These are phyloP conservation scores for Penicillium oxalicum DNA, from an alignment of 2,329 filamentous ascomycete species.

Conservation along the genomic window DNA sequence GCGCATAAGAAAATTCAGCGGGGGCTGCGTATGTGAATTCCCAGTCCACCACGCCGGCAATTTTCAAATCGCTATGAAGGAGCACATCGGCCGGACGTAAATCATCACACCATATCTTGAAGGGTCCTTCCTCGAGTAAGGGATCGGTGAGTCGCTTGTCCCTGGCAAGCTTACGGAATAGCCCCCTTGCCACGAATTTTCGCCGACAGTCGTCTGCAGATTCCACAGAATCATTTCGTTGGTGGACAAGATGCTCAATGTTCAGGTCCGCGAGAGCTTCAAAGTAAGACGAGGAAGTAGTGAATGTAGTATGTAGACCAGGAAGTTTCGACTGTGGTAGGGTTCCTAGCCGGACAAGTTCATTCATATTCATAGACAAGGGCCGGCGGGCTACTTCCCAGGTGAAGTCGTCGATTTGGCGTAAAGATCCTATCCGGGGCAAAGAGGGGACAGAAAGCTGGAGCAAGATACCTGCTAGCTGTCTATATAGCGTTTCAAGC, in stretches of 20 bases:
- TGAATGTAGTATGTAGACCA: slow-evolving; percentile 15
- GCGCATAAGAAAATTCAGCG: slow-evolving; percentile 15
- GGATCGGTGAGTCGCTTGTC: slow-evolving; percentile 10
- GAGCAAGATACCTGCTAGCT: no score
- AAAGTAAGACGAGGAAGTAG: slow-evolving; percentile 35
- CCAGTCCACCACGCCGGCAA: slow-evolving; percentile 21
- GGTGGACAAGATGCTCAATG: slow-evolving; percentile 35
- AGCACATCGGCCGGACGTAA: slow-evolving; percentile 17
- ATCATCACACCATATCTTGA: slow-evolving; percentile 22
- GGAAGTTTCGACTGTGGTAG: slow-evolving; percentile 19
- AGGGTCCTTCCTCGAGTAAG: slow-evolving; percentile 19
- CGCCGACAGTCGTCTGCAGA: slow-evolving; percentile 19
- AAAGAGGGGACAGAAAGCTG: no score
- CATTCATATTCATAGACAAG: slow-evolving; percentile 41
- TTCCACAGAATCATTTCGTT: slow-evolving; percentile 37
- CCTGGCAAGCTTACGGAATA: slow-evolving; percentile 19
- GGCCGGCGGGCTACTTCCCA: slow-evolving; percentile 31
- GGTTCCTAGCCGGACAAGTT: slow-evolving; percentile 25
- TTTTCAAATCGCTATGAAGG: slow-evolving; percentile 3
- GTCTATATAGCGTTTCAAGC: not conserved
- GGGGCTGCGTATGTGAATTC: slow-evolving; percentile 4
- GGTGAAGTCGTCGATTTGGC: slow-evolving; percentile 16
- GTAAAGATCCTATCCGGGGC: slow-evolving; percentile 28
- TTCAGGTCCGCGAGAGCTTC: slow-evolving; percentile 39
- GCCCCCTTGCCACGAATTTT: slow-evolving; percentile 19